These are phyloP conservation scores for Phytomonas francai DNA, from an alignment of 208 protist species.

Conservation along the genomic window DNA sequence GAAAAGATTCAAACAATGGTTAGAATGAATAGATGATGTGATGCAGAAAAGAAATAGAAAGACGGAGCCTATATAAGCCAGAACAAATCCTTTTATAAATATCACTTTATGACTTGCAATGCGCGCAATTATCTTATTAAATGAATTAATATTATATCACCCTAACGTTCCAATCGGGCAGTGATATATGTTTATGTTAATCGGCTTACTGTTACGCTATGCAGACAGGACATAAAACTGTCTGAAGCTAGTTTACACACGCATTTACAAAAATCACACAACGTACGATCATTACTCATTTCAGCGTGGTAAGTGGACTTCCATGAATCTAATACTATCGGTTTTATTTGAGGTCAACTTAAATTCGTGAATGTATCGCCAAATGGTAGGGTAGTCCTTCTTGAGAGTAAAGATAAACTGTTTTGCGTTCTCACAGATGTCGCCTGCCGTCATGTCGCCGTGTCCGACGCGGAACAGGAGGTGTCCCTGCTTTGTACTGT, in stretches of 20 bases:
- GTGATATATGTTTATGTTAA: slow-evolving; percentile 1
- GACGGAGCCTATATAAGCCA: not conserved
- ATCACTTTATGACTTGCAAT: not conserved
- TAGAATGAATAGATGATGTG: not conserved
- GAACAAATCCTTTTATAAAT: not conserved
- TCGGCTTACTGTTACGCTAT: not conserved
- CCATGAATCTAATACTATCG: slow-evolving; percentile 85
- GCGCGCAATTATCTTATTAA: not conserved
- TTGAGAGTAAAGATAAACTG: slow-evolving; percentile 61
- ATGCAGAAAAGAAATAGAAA: not conserved
- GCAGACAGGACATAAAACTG: not conserved
- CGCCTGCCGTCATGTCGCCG: slow-evolving; percentile 77
- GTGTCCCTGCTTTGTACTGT: slow-evolving; percentile 31
- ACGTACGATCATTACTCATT: not conserved
- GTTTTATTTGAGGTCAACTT: slow-evolving; percentile 58
- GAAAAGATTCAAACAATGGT: not conserved
- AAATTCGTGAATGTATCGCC: slow-evolving; percentile 78
- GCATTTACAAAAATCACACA: slow-evolving; percentile 4
- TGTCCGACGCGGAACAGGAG: slow-evolving; percentile 69
- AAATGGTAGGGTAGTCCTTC: slow-evolving; percentile 71
- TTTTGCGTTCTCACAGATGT: slow-evolving; percentile 82
- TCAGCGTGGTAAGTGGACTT: slow-evolving; percentile 64
- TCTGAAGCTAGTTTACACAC: slow-evolving; percentile 2
- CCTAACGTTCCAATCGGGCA: not conserved
- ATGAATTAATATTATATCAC: not conserved